Evolutionary conservation across 2,329 filamentous ascomycete species (phyloP), one percentile per base, ranked within the genome.

Genomic region (Microsporum ferrugineum): DNA sequence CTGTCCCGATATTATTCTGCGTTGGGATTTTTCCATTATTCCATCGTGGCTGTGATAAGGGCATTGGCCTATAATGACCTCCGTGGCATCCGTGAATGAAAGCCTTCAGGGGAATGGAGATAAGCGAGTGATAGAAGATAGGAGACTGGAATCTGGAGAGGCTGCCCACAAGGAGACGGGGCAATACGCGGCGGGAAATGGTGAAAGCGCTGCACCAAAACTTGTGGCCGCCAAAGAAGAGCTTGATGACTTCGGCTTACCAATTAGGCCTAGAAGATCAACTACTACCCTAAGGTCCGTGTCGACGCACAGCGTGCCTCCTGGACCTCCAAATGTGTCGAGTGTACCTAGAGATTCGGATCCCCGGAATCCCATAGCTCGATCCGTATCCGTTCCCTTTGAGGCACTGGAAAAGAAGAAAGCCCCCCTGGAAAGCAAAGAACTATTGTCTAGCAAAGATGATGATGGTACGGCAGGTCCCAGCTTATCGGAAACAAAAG

Each of bases 161-260:
- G 57, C 23, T 43, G 10, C 17, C n/a, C 17, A 39, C 29, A 23
- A 8, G 3, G 17, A 57, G 5, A 14, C 34, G 6, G 45, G 39
- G 8, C 23, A 51, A 34, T 45, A 14, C 27, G 33, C 29, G 0
- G 57, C 34, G 2, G 34, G 8, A 7, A 34, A 49, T 6, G n/a
- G 3, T 12, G 41, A 59, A 33, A 58, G 5, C n/a, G 8, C 36
- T n/a, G 6, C 38, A 7, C 6, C 33, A 10, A 58, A 58, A n/a
- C 4, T 23, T 6, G 56, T 29, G n/a, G n/a, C n/a, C 4, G 14
- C 14, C 29, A 34, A 38, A 10, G 57, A 59, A 43, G 61, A 62
- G 56, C 27, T 64, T 29, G 63, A 64, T 53, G 63, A 64, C 51
- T 64, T 64, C 55, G 63, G 63, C 17, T 33, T 64, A 29, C 63